Evolutionary conservation across 768 basidiomycete genomes (phyloP).

Genomic region (Naganishia vaughanmartiniae): DNA sequence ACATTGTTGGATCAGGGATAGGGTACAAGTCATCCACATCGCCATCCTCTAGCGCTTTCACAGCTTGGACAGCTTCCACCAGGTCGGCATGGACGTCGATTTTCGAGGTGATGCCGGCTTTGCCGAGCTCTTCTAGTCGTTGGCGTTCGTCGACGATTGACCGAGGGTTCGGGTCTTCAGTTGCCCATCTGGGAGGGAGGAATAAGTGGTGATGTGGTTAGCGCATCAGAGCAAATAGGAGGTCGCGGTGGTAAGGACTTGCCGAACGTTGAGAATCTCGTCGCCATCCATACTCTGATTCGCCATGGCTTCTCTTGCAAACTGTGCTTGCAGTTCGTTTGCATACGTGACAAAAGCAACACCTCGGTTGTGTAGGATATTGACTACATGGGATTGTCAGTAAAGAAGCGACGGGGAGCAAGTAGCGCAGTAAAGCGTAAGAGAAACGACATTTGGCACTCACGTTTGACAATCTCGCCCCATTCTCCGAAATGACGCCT

Average conservation of each 20-base stretch:
- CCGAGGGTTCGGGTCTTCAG: slow-evolving; percentile 94
- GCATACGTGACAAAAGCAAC: slow-evolving; percentile 97
- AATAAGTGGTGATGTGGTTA: neutral
- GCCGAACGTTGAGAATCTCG: slow-evolving; percentile 92
- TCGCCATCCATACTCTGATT: slow-evolving; percentile 96
- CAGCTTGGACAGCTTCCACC: slow-evolving; percentile 79
- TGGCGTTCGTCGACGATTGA: slow-evolving; percentile 81
- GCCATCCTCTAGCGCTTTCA: slow-evolving; percentile 86
- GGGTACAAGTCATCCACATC: slow-evolving; percentile 51
- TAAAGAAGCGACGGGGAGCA: too few relatives aligned
- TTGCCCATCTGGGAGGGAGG: slow-evolving; percentile 70
- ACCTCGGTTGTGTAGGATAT: slow-evolving; percentile 86
- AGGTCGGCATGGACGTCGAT: slow-evolving; percentile 73
- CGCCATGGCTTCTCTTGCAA: slow-evolving; percentile 98
- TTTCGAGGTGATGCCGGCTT: slow-evolving; percentile 73
- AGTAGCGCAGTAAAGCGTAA: too few relatives aligned
- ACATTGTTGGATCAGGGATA: slow-evolving; percentile 51
- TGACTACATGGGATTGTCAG: slow-evolving; percentile 57
- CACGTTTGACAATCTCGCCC: slow-evolving; percentile 88
- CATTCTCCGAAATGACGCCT: slow-evolving; percentile 90
- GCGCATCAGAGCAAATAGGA: slow-evolving; percentile 1
- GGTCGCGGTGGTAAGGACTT: slow-evolving; percentile 29
- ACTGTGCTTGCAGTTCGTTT: slow-evolving; percentile 79
- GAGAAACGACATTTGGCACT: too few relatives aligned
- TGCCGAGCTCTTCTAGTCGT: slow-evolving; percentile 76